Conservation (phyloP, 352 stramenopile species). For the Pythium rishiriense region DNA sequence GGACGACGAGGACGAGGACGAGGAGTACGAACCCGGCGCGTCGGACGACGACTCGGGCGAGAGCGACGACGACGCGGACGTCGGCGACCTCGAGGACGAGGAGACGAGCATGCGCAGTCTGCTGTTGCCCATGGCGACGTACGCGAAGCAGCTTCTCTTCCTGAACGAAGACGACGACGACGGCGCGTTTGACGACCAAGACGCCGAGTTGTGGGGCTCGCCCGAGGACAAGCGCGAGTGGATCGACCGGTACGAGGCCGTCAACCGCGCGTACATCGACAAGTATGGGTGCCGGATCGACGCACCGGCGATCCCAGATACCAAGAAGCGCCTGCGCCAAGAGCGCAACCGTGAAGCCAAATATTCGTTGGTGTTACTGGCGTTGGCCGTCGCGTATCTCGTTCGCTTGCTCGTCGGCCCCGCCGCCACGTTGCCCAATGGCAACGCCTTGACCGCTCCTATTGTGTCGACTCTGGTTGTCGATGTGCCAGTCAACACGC, state of each 20-base stretch:
- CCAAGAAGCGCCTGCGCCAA: slow-evolving; percentile 22
- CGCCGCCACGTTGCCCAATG: not conserved
- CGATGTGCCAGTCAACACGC: not conserved
- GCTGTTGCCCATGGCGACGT: slow-evolving; percentile 22
- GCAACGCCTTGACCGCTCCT: not conserved
- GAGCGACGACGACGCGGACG: slow-evolving; percentile 26
- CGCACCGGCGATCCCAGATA: slow-evolving; percentile 34
- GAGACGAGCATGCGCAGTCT: slow-evolving; percentile 24
- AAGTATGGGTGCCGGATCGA: slow-evolving; percentile 45
- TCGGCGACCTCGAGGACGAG: slow-evolving; percentile 32
- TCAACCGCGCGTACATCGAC: slow-evolving; percentile 33
- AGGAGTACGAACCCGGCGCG: slow-evolving; percentile 31
- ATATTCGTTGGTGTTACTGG: slow-evolving; percentile 37
- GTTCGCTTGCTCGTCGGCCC: slow-evolving; percentile 28
- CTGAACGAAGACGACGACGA: slow-evolving; percentile 30
- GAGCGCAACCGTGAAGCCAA: slow-evolving; percentile 26
- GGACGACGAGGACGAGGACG: slow-evolving; percentile 34
- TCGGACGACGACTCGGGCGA: slow-evolving; percentile 22
- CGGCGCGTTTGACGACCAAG: slow-evolving; percentile 32
- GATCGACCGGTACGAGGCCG: slow-evolving; percentile 23
- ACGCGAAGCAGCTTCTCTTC: slow-evolving; percentile 17
- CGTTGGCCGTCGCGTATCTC: slow-evolving; percentile 35
- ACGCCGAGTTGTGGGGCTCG: slow-evolving; percentile 36
- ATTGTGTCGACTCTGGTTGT: not conserved
- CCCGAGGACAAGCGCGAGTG: slow-evolving; percentile 36